Conservation (phyloP, 371 early-diverging fungal genomes). For the Actinomortierella wolfii region DNA sequence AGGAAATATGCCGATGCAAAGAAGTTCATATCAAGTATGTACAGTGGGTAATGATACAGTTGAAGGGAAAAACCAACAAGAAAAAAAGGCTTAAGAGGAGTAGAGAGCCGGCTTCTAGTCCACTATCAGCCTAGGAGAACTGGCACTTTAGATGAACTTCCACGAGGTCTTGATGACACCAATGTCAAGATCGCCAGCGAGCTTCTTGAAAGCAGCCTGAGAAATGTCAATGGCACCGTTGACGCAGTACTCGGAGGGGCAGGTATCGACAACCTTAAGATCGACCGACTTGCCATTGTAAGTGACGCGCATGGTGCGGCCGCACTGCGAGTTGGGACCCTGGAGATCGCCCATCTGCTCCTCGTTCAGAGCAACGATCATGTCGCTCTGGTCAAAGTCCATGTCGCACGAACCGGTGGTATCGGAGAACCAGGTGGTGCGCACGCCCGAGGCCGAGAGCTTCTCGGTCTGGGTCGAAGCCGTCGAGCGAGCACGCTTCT, state of each 20-base stretch:
- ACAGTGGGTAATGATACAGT: too few species aligned
- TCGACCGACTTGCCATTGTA: conserved; percentile 13
- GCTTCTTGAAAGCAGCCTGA: conserved; percentile 35
- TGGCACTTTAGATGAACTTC: conserved; percentile 25
- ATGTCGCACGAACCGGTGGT: conserved; percentile 20
- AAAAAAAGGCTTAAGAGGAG: too few species aligned
- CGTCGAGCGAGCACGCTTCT: not conserved
- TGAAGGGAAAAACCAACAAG: too few species aligned
- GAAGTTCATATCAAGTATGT: too few species aligned
- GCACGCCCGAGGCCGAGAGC: conserved; percentile 12
- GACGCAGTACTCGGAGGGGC: conserved; percentile 30
- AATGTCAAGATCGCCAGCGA: conserved; percentile 18
- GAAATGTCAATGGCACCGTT: conserved; percentile 28
- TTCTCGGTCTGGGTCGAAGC: not conserved
- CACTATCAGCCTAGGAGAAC: too few species aligned
- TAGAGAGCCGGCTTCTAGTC: too few species aligned
- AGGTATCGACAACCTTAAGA: conserved; percentile 30
- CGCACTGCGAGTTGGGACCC: conserved; percentile 21
- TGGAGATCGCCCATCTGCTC: conserved; percentile 9
- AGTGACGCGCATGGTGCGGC: conserved; percentile 16
- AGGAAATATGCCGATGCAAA: too few species aligned
- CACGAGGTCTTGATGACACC: conserved; percentile 32
- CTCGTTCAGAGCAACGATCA: conserved; percentile 44
- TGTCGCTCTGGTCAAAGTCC: conserved; percentile 26
- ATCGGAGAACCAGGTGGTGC: conserved; percentile 45